phyloP scores from a whole-genome alignment of 1,284 basidiomycete species.

The Trametes sp. region DNA sequence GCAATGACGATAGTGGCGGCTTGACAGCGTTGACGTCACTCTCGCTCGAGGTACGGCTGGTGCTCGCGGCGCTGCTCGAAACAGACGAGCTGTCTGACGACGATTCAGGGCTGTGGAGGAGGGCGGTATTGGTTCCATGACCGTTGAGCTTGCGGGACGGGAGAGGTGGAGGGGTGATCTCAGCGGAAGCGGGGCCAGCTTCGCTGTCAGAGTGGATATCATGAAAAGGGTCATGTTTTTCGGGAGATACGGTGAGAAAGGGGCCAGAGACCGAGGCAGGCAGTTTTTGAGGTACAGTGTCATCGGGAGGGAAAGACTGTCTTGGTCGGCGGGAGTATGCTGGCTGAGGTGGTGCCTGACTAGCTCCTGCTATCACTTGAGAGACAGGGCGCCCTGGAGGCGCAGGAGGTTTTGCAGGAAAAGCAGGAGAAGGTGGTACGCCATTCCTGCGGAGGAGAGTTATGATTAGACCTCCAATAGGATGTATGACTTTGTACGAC shows the following conservation, averaged over 20 bases:
- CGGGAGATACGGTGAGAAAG: constrained; percentile 19
- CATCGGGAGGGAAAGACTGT: constrained; percentile 26
- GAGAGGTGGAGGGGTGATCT: constrained; percentile 33
- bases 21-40: constrained; percentile 29
- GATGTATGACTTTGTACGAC: not conserved
- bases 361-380: constrained; percentile 4
- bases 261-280: constrained; percentile 19
- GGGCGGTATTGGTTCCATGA: constrained; percentile 2
- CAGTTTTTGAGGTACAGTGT: not conserved
- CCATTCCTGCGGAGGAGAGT: constrained; percentile 16
- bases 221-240: constrained; percentile 31
- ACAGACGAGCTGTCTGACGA: constrained; percentile 30
- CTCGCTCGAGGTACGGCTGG: constrained; percentile 32
- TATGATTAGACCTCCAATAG: not conserved
- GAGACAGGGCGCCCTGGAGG: constrained; percentile 15
- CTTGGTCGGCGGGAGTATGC: constrained; percentile 22
- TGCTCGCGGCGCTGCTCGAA: constrained; percentile 23
- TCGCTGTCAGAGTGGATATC: constrained; percentile 32
- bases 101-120: constrained; percentile 19
- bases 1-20: constrained; percentile 18
- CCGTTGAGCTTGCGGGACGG: constrained; percentile 29
- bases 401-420: constrained; percentile 14
- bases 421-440: constrained; percentile 2
- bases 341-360: constrained; percentile 13
- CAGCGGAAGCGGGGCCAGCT: constrained; percentile 4